These are phyloP conservation scores for Tricholoma flavovirens DNA, from an alignment of 768 basidiomycete species.

Conservation along the genomic window DNA sequence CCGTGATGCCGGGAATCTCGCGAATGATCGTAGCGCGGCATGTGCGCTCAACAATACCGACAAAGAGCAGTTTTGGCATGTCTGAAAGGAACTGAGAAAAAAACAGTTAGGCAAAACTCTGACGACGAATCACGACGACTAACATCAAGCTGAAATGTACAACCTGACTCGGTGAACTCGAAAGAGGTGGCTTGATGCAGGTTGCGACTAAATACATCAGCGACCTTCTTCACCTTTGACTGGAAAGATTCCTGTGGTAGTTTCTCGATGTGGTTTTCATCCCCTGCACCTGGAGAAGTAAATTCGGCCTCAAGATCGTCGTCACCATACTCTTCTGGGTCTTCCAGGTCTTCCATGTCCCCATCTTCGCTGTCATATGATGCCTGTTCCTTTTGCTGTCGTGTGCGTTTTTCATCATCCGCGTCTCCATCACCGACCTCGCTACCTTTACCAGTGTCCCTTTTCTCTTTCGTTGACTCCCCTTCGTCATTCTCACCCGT, in stretches of 20 bases:
- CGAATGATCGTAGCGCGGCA: constrained; percentile 83
- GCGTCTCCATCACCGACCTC: constrained; percentile 82
- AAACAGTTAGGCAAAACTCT: constrained; percentile 2
- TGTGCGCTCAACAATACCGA: constrained; percentile 86
- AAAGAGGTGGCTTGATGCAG: constrained; percentile 70
- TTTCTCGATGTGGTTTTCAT: constrained; percentile 27
- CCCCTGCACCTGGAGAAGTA: constrained; percentile 43
- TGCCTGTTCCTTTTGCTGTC: constrained; percentile 66
- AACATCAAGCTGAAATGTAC: constrained; percentile 83
- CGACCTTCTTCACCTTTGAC: constrained; percentile 37
- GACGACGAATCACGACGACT: constrained; percentile 20
- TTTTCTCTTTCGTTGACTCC: constrained; percentile 26
- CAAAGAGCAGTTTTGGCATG: constrained; percentile 89
- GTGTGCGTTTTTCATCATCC: constrained; percentile 67
- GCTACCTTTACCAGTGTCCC: constrained; percentile 58
- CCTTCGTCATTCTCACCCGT: constrained; percentile 51
- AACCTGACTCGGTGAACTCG: constrained; percentile 57
- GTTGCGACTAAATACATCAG: constrained; percentile 48
- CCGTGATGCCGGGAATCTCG: constrained; percentile 82
- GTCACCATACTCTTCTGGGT: constrained; percentile 43
- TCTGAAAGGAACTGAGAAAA: constrained; percentile 71
- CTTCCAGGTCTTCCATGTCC: constrained; percentile 46
- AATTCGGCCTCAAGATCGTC: constrained; percentile 62
- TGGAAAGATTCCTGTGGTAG: constrained; percentile 27
- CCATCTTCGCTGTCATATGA: constrained; percentile 75